Base-by-base conservation (phyloP, 2,329 filamentous ascomycete species). In the Sclerotinia nivalis region DNA sequence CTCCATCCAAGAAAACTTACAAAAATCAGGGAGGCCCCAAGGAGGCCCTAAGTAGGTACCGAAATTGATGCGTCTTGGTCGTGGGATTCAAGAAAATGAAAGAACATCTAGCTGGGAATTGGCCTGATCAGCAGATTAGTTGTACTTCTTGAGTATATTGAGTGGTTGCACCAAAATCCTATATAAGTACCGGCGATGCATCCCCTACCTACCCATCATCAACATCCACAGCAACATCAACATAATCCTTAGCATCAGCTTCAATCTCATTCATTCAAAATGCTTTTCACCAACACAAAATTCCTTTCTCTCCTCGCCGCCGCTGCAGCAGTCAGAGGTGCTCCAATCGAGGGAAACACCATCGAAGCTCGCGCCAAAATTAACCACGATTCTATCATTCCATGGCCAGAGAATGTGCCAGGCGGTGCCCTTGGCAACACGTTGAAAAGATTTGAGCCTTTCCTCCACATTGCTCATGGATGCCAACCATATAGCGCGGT, bases 401-500 rank as follows among this genome's bases (percentile, higher is more conserved):
- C 58, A 60, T 60, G 37, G n/a, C 8, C 4, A 45, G 40, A 60
- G 12, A 60, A 20, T 37, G 15, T 60, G 4, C 58, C 58, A 45
- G 37, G 37, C 12, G 40, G 25, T 20, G 8, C 7, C n/a, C 2
- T 60, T 13, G 58, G 58, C 28, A 45, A 12, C 40, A 60, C 37
- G 3, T 45, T 60, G 58, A 60, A 7, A 15, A 60, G 1, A 60
- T 60, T 60, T 8, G n/a, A 60, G 40, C 58, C 58, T 22, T 60
- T 22, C 13, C 1, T 60, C 18, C 13, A 18, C n/a, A 60, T 60
- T 31, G 25, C 37, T 20, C 37, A 31, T 31, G 58, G 58, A 45
- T 60, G 58, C 12, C 58, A 60, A 31, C 58, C 58, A 45, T 60
- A 60, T 40, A 28, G 37, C 25, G 58, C 58, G 10, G 58, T 60